Base-by-base conservation (phyloP, 2,329 filamentous ascomycete genomes). In the Coniella vitis region DNA sequence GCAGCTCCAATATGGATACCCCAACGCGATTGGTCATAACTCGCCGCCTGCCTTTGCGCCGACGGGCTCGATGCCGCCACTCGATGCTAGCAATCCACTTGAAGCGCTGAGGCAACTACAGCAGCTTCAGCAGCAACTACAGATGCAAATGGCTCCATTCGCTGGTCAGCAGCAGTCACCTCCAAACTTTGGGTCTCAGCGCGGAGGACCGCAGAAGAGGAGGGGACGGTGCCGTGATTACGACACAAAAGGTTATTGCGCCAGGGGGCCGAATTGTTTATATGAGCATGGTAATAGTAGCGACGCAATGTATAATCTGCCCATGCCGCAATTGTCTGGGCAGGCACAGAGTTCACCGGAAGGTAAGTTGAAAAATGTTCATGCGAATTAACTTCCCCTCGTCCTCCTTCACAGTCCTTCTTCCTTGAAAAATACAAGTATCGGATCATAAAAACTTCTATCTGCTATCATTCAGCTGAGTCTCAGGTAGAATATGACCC, bases 171-270 rank as follows among this genome's bases (percentile, higher is more conserved):
- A 50, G 48, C 43, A 47, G 50, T 21, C 22, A 14, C 25, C 25
- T 5, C 25, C 25, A 29, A 39, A 48, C 51, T 32, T 45, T 55
- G 51, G 49, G 17, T 34, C 49, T 51, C 14, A 56, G 55, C n/a
- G 52, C 47, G 12, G 56, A 48, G 46, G 55, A 31, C 49, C 61
- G 36, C 61, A 60, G 35, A 67, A 66, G 49, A 68, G 63, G 42
- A 70, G 66, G 54, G 65, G 72, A 49, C 72, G 79, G 50, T 90
- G 86, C 60, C 73, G 77, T 49, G 83, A 88, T 62, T 89, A 86
- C 57, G 84, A 88, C 50, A 78, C 69, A 1, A 86, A 86, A 56
- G 87, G 87, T 0, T 87, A 78, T 58, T 90, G 87, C 60, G 74
- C 80, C 5, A 70, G 81, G 35, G 84, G 85, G 3, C 79, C 72